phyloP scores from a whole-genome alignment of 352 stramenopile species.

The Phytophthora fragariaefolia region DNA sequence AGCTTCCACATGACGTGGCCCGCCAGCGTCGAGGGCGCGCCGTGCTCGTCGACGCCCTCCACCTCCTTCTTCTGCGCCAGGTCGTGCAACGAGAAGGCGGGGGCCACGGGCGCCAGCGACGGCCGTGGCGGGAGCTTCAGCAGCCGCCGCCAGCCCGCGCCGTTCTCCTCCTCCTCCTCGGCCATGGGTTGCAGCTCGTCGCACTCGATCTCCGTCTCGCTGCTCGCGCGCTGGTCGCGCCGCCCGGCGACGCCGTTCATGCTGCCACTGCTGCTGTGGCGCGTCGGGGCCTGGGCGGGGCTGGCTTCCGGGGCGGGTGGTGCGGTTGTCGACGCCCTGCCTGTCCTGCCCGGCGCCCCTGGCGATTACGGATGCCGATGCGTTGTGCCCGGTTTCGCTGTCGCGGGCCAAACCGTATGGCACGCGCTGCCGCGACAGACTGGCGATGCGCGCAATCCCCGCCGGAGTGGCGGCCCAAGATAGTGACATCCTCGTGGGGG shows the following conservation, averaged over 20 bases:
- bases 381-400: conserved; percentile 27
- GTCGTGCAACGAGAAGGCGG: conserved; percentile 36
- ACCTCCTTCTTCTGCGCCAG: conserved; percentile 34
- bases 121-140: conserved; percentile 37
- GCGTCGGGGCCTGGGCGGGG: conserved; percentile 6
- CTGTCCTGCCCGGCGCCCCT: conserved; percentile 35
- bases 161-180: conserved; percentile 26
- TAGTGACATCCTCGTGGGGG: too few relatives aligned
- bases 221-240: conserved; percentile 40
- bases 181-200: conserved; percentile 48
- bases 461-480: too few relatives aligned
- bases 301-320: conserved; percentile 18
- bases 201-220: conserved; percentile 54
- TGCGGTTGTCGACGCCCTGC: conserved; percentile 33
- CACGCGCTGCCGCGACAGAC: not conserved
- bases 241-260: conserved; percentile 40
- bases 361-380: conserved; percentile 35
- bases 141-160: conserved; percentile 37
- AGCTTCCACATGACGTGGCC: conserved; percentile 73
- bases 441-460: not conserved
- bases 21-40: conserved; percentile 42
- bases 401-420: not conserved
- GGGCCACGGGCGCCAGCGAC: conserved; percentile 33
- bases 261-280: conserved; percentile 17
- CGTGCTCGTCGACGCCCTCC: conserved; percentile 6